Base-by-base conservation (phyloP, 1,139 yeast species). In the Kodamaea ohmeri region DNA sequence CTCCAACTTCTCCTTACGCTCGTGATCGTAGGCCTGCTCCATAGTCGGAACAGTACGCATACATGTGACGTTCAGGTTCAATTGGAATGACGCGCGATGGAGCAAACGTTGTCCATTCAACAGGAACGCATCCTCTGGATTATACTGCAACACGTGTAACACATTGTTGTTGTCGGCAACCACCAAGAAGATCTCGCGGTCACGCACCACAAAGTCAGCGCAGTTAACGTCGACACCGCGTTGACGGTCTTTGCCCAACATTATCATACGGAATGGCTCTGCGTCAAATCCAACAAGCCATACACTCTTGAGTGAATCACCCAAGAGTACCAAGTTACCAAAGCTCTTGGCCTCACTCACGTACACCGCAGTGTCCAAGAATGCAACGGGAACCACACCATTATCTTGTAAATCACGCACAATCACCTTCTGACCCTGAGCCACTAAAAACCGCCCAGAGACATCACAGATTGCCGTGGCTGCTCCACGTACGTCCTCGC, bases 231-330 rank as follows among this genome's bases (percentile, higher is more conserved):
- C 84, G 30, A 84, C 63, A 12, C 34, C 34, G 13, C 72, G 61
- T 22, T 78, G 73, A 27, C 78, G 69, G 56, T 90, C 96, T 52
- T 84, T 85, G 6, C 96, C 92, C 38, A 94, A 63, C 47, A 76
- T 61, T 18, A 87, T 71, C 83, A 92, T 80, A 47, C 97, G 68
- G 59, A 86, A 90, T 1, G 98, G 99, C 52, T 92, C 97, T 3
- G 95, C 92, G 55, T 90, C 96, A 61, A 89, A 90, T 1, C 97
- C 97, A 18, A 82, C 83, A 41, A 94, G 70, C 72, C 92, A 81
- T 6, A 88, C 69, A 48, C 95, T 84, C 48, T 86, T 84, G 59
- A 81, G 70, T 0, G 88, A 71, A 60, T 92, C 99, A 14, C 95
- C 96, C 19, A 89, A 61, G 2, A 88, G 51, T 19, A 90, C 58